Percentiles rank a stretch among this genome's conserved stretches.
Conservation (phyloP, 2,329 filamentous ascomycete genomes). For the Cladophialophora immunda region DNA sequence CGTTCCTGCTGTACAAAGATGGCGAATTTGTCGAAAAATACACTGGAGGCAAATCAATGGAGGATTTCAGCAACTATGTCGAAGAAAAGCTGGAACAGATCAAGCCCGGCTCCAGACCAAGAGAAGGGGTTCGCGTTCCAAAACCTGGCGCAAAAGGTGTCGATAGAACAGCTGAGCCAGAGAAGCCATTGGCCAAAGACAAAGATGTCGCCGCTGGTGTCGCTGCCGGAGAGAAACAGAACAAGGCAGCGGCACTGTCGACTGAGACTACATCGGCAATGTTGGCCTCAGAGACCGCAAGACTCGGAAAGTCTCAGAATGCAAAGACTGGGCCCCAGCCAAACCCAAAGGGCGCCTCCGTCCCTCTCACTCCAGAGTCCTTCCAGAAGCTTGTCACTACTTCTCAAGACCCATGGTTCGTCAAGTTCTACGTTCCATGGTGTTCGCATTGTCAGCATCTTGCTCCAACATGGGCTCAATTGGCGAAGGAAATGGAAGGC, state of each 20-base stretch:
- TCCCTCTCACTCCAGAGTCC: conserved; percentile 79
- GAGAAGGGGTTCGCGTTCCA: conserved; percentile 72
- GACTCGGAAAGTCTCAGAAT: conserved; percentile 60
- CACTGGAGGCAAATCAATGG: conserved; percentile 73
- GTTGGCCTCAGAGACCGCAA: conserved; percentile 44
- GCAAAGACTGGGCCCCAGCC: conserved; percentile 62
- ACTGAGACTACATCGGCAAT: conserved; percentile 47
- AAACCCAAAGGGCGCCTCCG: conserved; percentile 79
- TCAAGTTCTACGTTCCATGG: conserved; percentile 99
- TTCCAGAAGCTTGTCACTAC: conserved; percentile 88
- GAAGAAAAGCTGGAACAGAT: conserved; percentile 80
- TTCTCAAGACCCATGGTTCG: conserved; percentile 92
- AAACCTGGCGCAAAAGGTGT: conserved; percentile 69
- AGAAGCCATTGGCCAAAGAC: conserved; percentile 52
- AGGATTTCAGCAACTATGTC: conserved; percentile 72
- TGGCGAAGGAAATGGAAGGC: conserved; percentile 90
- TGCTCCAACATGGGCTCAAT: conserved; percentile 86
- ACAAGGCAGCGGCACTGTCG: conserved; percentile 47
- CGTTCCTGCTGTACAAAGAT: conserved; percentile 80
- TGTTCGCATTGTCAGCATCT: conserved; percentile 94
- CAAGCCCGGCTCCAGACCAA: conserved; percentile 80
- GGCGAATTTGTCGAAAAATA: conserved; percentile 72
- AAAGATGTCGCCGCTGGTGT: conserved; percentile 51
- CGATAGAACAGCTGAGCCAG: conserved; percentile 51
- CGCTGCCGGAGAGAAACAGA: conserved; percentile 53